phyloP scores from a whole-genome alignment of 2,329 filamentous ascomycete genomes.

The Penicillium sp. region DNA sequence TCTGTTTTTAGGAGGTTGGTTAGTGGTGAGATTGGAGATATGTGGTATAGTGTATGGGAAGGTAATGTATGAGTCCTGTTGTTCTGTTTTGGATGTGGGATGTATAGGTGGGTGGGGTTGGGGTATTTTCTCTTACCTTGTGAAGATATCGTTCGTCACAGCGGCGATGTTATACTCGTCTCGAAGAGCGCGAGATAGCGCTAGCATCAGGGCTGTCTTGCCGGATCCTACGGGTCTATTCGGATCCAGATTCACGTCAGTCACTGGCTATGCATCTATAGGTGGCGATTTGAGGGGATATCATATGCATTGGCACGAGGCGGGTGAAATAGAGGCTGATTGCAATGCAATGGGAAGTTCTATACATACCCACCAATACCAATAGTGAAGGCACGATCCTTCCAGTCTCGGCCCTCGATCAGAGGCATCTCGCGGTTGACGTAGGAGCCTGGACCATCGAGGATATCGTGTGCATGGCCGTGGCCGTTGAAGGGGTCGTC shows the following conservation, averaged over 20 bases:
- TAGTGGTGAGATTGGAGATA: not conserved
- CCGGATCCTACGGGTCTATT: constrained; percentile 88
- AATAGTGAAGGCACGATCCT: constrained; percentile 86
- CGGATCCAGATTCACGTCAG: not conserved
- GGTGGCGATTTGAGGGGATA: not conserved
- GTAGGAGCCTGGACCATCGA: constrained; percentile 89
- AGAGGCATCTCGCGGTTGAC: constrained; percentile 90
- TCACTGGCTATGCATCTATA: not conserved
- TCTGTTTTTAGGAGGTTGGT: constrained; percentile 38
- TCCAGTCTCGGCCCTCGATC: constrained; percentile 82
- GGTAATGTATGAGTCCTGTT: not conserved
- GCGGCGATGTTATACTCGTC: constrained; percentile 82
- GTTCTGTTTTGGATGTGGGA: not conserved
- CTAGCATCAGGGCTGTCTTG: constrained; percentile 95
- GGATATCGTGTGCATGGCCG: constrained; percentile 93
- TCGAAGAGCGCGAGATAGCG: constrained; percentile 81
- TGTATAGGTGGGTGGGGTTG: not conserved
- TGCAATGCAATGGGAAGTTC: not conserved
- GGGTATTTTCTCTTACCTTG: constrained; percentile 50
- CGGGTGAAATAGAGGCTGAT: not conserved
- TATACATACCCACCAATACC: constrained; percentile 87
- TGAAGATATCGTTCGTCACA: constrained; percentile 99
- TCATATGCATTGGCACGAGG: not conserved
- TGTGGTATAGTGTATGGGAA: too few relatives aligned
- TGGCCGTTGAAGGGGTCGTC: constrained; percentile 63